Conservation (phyloP, 2,329 filamentous ascomycete species). For the Biscogniauxia sp. region DNA sequence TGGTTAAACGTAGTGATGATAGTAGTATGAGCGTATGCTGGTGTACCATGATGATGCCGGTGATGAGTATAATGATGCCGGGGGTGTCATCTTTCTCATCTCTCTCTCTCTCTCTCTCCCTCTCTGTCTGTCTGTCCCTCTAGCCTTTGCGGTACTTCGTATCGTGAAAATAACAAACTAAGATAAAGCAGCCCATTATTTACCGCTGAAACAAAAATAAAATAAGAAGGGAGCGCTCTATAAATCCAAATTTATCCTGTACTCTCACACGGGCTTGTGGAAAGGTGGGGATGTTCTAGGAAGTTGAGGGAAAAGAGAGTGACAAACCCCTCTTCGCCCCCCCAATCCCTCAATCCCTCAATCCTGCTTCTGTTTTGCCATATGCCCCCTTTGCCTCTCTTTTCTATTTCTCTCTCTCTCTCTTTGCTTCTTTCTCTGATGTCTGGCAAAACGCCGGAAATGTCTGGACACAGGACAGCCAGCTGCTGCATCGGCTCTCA, state of each 20-base stretch:
- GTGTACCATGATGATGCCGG: background rate
- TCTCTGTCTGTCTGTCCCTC: background rate
- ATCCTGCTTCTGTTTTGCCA: background rate
- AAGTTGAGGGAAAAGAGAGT: background rate
- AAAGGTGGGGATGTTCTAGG: background rate
- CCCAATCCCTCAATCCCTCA: background rate
- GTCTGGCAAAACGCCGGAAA: background rate
- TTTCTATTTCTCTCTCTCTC: background rate
- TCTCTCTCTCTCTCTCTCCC: no score
- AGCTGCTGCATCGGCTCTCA: background rate
- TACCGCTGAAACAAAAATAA: background rate
- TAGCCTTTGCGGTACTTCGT: background rate
- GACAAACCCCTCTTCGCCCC: background rate
- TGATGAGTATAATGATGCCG: background rate
- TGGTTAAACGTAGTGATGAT: background rate
- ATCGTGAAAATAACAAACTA: background rate
- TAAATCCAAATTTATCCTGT: background rate
- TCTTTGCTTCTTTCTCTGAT: background rate
- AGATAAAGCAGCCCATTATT: background rate
- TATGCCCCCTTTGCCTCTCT: background rate
- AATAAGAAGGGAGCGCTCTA: background rate
- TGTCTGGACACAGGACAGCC: background rate
- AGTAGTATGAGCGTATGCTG: background rate
- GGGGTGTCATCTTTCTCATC: no score
- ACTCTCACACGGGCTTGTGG: background rate